A percentile compares a stretch with the other conserved stretches of the same genome.
phyloP scores from a whole-genome alignment of 495 filamentous ascomycete species.

The Penicillium odoratum region DNA sequence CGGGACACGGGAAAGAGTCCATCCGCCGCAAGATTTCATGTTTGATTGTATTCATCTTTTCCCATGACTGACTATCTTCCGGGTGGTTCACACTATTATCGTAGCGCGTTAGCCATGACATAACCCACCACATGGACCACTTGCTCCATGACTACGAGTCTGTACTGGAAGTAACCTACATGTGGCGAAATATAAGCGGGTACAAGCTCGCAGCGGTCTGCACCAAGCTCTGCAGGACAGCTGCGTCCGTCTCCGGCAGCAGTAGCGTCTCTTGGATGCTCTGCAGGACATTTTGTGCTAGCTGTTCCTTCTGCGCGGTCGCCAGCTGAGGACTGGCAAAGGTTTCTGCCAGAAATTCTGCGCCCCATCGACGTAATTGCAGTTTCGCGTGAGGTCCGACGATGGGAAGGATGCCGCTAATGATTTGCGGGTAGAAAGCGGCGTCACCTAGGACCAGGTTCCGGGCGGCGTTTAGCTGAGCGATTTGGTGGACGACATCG shows the following conservation, averaged over 20 bases:
- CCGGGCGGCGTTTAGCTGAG: conserved; percentile 82
- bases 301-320: conserved; percentile 69
- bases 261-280: conserved; percentile 72
- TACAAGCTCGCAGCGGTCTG: conserved; percentile 89
- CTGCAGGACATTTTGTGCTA: conserved; percentile 71
- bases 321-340: conserved; percentile 83
- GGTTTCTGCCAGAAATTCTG: conserved; percentile 93
- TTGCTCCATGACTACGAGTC: not conserved
- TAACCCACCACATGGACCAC: not conserved
- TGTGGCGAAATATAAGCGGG: conserved; percentile 84
- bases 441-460: conserved; percentile 82
- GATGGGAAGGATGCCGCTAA: conserved; percentile 86
- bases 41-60: conserved; percentile 86
- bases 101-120: conserved; percentile 29
- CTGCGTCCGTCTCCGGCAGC: conserved; percentile 67
- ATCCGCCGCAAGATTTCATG: conserved; percentile 81
- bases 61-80: conserved; percentile 77
- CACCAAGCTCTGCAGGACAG: conserved; percentile 74
- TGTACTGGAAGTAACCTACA: conserved; percentile 61
- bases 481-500: conserved; percentile 69
- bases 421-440: conserved; percentile 81
- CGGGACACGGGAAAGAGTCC: conserved; percentile 74
- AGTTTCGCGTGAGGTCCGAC: conserved; percentile 71
- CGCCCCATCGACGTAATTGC: conserved; percentile 90
- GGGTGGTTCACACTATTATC: conserved; percentile 74